phyloP scores from a whole-genome alignment of 2,329 filamentous ascomycete genomes.

The Phoma sp. region DNA sequence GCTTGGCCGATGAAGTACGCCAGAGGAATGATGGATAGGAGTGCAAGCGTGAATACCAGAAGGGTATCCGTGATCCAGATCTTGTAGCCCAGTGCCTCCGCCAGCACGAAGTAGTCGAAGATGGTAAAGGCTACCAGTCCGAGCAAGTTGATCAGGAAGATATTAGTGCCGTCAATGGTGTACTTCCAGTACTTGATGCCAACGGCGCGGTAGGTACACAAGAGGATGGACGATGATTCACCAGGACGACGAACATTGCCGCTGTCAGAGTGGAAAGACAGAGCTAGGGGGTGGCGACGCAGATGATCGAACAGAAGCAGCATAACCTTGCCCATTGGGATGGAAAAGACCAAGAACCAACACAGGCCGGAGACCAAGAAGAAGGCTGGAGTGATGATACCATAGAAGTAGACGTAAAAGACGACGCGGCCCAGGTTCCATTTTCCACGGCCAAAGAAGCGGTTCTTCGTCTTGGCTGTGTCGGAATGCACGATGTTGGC shows the following conservation, averaged over 20 bases:
- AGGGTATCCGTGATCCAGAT: conserved; percentile 80
- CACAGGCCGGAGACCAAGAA: conserved; percentile 87
- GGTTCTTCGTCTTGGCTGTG: conserved; percentile 69
- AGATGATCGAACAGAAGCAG: conserved; percentile 90
- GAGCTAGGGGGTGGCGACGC: conserved; percentile 86
- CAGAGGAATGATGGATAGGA: conserved; percentile 92
- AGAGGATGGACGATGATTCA: conserved; percentile 81
- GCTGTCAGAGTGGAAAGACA: conserved; percentile 90
- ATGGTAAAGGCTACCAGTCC: conserved; percentile 93
- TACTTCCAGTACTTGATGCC: conserved; percentile 99
- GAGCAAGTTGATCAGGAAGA: conserved; percentile 98
- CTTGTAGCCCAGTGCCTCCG: conserved; percentile 71
- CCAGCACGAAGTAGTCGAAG: conserved; percentile 86
- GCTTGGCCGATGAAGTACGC: conserved; percentile 99
- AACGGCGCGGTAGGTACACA: conserved; percentile 96
- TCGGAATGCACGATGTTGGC: conserved; percentile 50
- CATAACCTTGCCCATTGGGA: conserved; percentile 97
- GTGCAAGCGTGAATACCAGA: conserved; percentile 81
- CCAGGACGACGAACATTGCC: conserved; percentile 74
- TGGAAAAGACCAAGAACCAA: conserved; percentile 97
- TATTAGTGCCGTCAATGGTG: conserved; percentile 96
- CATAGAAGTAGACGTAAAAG: conserved; percentile 97
- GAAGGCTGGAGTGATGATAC: conserved; percentile 83
- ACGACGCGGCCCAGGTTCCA: conserved; percentile 95
- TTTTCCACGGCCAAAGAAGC: conserved; percentile 91